Percentiles rank a stretch among this genome's conserved stretches.
Conservation (phyloP, 257 asterid genomes). For the Mitragyna speciosa region DNA sequence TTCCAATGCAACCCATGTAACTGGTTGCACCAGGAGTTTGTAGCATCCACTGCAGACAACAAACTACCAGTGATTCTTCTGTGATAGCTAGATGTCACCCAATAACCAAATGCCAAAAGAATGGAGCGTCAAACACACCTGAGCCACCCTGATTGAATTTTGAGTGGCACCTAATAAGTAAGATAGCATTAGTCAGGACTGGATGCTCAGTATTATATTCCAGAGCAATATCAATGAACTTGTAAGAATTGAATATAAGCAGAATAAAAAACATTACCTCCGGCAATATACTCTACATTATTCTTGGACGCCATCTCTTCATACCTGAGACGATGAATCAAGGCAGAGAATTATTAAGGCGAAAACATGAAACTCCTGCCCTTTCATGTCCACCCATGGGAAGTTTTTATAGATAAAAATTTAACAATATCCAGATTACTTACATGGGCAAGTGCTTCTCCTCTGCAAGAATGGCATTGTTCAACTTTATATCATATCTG, state of each 20-base stretch:
- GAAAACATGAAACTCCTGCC: not conserved
- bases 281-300: conserved; percentile 91
- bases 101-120: conserved; percentile 6
- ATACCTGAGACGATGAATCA: conserved; percentile 54
- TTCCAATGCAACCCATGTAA: conserved; percentile 64
- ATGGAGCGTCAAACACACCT: conserved; percentile 43
- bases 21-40: conserved; percentile 81
- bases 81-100: not conserved
- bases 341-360: not conserved
- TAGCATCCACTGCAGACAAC: conserved; percentile 48
- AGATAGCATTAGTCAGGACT: conserved; percentile 10
- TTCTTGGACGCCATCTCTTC: conserved; percentile 76
- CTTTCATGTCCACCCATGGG: not conserved
- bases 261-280: conserved; percentile 54
- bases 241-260: not conserved
- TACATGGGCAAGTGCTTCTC: conserved; percentile 91
- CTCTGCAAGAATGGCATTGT: conserved; percentile 95
- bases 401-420: not conserved
- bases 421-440: conserved; percentile 25
- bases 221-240: not conserved
- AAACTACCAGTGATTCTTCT: conserved; percentile 9
- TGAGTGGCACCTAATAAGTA: conserved; percentile 82
- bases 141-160: conserved; percentile 93
- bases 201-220: not conserved
- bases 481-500: conserved; percentile 67